Base-by-base conservation (phyloP, 2,329 filamentous ascomycete genomes). In the Penicillium decumbens region DNA sequence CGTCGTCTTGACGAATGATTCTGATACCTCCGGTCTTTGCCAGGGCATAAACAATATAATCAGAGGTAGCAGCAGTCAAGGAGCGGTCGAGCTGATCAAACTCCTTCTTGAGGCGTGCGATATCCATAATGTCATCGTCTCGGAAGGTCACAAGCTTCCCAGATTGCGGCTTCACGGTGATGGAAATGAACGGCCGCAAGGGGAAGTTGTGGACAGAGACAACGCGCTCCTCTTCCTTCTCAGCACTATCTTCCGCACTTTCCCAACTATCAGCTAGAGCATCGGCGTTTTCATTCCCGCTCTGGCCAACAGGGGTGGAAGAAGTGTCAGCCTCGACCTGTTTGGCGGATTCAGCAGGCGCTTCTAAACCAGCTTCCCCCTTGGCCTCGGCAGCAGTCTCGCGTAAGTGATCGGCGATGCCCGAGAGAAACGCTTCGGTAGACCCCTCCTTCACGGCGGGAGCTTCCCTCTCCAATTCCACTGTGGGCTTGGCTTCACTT, bases 11-110 rank as follows among this genome's bases (percentile, higher is more conserved):
- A 55, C 89, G 84, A 65, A 98, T 96, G 49, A 98, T 87, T 49
- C 92, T 85, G 62, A 98, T 82, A 41, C 93, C 93, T 43, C 90
- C 90, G 58, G 90, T 89, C 76, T 95, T 96, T 38, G 88, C 88
- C 77, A 95, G 88, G 38, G 89, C 90, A 64, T 97, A 98, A 5
- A 89, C 85, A 71, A 98, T 97, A 73, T 93, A 95, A 52, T 86
- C 87, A 65, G 89, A 85, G 24, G 89, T 92, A 15, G 92, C 91
- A 4, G 91, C 87, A 43, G 92, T 92, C 28, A 98, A 80, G 55
- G 91, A 95, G 57, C 95, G 88, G 66, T 98, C 93, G 54, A 96
- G 85, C 73, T 97, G 93, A 65, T 98, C 93, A 63, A 97, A 97
- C 4, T 95, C 90, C 74, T 97, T 97, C 79, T 95, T 95, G 56